Conservation (phyloP, 2,329 filamentous ascomycete species). For the Colletotrichum acutatum region DNA sequence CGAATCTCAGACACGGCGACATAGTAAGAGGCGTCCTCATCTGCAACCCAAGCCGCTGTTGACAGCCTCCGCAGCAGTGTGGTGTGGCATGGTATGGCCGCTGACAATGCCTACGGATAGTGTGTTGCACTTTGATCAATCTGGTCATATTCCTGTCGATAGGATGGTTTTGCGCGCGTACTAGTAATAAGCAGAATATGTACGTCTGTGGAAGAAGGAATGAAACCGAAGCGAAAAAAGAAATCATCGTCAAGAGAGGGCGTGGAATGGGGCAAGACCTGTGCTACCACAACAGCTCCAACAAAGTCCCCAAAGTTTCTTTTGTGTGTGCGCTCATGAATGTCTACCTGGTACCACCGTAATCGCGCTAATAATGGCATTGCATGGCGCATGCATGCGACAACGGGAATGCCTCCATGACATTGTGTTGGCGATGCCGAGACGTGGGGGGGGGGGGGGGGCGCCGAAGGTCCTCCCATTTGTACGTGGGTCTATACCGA, state of each 20-base stretch:
- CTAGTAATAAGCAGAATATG: background rate
- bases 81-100: background rate
- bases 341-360: background rate
- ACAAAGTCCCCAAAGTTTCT: background rate
- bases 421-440: background rate
- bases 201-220: background rate
- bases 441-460: background rate
- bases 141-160: background rate
- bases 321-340: background rate
- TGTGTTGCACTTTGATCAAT: background rate
- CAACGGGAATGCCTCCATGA: constrained; percentile 1
- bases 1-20: background rate
- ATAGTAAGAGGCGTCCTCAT: background rate
- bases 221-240: background rate
- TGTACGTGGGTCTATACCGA: background rate
- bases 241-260: constrained; percentile 4
- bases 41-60: background rate
- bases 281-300: background rate
- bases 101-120: background rate
- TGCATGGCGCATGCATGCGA: constrained; percentile 17
- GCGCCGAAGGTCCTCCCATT: background rate
- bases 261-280: background rate
- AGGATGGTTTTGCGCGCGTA: background rate
- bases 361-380: constrained; percentile 7
- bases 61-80: background rate